These are phyloP conservation scores for Coleophoma crateriformis DNA, from an alignment of 2,329 filamentous ascomycete species.

Conservation along the genomic window DNA sequence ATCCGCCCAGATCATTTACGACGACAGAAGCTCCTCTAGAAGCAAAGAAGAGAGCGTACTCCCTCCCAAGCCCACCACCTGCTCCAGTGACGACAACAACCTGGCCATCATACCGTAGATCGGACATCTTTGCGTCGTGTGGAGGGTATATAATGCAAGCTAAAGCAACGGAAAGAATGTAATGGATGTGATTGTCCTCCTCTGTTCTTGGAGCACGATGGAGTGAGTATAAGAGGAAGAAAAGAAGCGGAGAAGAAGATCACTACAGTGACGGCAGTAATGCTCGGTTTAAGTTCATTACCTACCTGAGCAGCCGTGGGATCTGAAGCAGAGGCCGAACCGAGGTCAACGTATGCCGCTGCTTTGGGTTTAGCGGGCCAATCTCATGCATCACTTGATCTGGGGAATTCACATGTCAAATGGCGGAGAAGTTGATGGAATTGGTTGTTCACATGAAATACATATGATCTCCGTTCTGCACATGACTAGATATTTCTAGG, in stretches of 20 bases:
- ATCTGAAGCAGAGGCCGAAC: not conserved
- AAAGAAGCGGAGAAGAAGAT: not conserved
- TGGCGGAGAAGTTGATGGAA: not conserved
- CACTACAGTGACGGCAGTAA: too few species aligned
- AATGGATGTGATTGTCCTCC: not conserved
- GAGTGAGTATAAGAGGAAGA: not conserved
- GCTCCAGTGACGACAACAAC: constrained; percentile 85
- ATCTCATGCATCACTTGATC: not conserved
- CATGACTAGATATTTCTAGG: not conserved
- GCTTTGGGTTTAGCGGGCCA: not conserved
- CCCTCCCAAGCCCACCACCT: constrained; percentile 75
- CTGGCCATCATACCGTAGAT: constrained; percentile 78
- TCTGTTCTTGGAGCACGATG: not conserved
- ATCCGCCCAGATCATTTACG: constrained; percentile 91
- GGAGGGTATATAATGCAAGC: not conserved
- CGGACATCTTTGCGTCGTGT: constrained; percentile 39
- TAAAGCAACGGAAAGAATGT: not conserved
- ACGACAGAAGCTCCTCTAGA: constrained; percentile 90
- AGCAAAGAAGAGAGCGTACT: constrained; percentile 82
- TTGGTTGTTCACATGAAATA: not conserved
- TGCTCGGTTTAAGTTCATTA: too few species aligned
- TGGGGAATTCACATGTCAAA: constrained; percentile 2
- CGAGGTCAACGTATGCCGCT: not conserved
- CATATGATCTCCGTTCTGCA: not conserved
- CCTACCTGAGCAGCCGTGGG: not conserved